Evolutionary conservation across 163 green algal species (phyloP).

Genomic region (Coccomyxa subellipsoidea): DNA sequence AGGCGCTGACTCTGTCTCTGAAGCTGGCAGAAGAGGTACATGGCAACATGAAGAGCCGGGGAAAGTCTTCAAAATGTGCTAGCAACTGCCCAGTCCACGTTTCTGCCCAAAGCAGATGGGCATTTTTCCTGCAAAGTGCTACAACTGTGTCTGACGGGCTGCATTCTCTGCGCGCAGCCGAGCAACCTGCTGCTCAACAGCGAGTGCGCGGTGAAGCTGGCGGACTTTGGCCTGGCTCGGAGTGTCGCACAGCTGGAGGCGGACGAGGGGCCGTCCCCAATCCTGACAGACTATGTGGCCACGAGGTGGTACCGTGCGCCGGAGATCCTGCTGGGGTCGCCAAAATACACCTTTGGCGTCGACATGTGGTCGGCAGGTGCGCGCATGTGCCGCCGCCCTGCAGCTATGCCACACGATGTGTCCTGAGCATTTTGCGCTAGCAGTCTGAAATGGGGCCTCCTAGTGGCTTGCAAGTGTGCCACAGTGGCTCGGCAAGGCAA

Average conservation of each 20-base stretch:
- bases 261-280: conserved; percentile 48
- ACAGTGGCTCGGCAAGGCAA: no score
- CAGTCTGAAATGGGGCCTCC: no score
- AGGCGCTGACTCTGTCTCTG: no score
- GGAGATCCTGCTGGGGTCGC: conserved; percentile 94
- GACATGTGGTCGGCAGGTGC: conserved; percentile 95
- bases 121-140: no score
- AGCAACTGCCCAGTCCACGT: no score
- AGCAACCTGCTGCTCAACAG: conserved; percentile 97
- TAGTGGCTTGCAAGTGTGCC: no score
- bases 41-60: no score
- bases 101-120: no score
- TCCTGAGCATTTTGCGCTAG: not conserved
- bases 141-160: not conserved
- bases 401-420: not conserved
- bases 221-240: conserved; percentile 94
- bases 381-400: not conserved
- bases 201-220: conserved; percentile 96
- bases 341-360: conserved; percentile 95
- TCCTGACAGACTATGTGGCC: conserved; percentile 98
- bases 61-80: no score
- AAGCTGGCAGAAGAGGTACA: no score
- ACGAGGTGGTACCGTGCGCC: conserved; percentile 92
- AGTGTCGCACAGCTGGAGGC: conserved; percentile 69
- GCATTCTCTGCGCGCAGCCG: conserved; percentile 61